A percentile compares a stretch with the other conserved stretches of the same genome.
Conservation (phyloP, 2,329 filamentous ascomycete genomes). For the Spiromastix sp. region DNA sequence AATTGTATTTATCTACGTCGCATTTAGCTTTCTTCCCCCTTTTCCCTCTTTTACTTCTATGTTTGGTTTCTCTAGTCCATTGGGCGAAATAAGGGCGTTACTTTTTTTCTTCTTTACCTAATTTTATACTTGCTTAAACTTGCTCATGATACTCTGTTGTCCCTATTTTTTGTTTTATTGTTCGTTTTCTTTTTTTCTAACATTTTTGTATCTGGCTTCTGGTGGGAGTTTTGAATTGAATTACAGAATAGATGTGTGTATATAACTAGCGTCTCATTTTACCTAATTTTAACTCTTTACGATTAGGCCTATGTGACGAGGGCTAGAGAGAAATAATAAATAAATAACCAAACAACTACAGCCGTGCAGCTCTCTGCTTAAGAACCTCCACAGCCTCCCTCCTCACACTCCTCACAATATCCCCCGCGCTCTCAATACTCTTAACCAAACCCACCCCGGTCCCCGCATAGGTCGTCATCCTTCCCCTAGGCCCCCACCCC, state of each 20-base stretch:
- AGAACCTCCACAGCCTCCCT: slow-evolving; percentile 23
- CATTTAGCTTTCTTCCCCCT: slow-evolving; percentile 2
- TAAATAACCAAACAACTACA: too few relatives aligned
- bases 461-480: slow-evolving; percentile 54
- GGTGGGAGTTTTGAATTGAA: neutral
- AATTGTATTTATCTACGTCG: slow-evolving; percentile 6
- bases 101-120: slow-evolving; percentile 7
- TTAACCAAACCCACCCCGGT: slow-evolving; percentile 50
- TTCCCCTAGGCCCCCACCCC: slow-evolving; percentile 43
- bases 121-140: slow-evolving; percentile 4
- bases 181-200: slow-evolving; percentile 1
- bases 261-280: neutral
- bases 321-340: too few relatives aligned
- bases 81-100: slow-evolving; percentile 1
- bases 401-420: slow-evolving; percentile 42
- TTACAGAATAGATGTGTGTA: neutral
- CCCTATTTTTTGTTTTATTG: slow-evolving; percentile 7
- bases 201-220: slow-evolving; percentile 1
- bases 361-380: too few relatives aligned
- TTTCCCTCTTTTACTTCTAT: slow-evolving; percentile 4
- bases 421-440: slow-evolving; percentile 37
- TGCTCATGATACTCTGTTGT: slow-evolving; percentile 8
- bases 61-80: slow-evolving; percentile 9
- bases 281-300: neutral
- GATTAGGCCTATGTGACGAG: too few relatives aligned